Evolutionary conservation across 169 alveolate species (phyloP).

Genomic region (Cystoisospora suis): DNA sequence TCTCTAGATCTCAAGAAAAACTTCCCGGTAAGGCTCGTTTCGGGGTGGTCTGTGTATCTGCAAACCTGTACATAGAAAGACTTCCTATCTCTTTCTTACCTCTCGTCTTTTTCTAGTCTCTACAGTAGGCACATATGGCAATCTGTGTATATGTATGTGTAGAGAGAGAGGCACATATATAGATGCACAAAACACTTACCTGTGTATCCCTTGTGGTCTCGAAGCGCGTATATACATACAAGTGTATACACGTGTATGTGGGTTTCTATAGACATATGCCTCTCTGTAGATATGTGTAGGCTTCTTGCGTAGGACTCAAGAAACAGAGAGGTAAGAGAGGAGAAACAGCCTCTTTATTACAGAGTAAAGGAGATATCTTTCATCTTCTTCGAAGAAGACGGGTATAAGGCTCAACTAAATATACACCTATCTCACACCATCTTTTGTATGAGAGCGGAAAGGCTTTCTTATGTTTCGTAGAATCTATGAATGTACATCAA

Average conservation of each 20-base stretch:
- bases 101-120: neutral
- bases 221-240: neutral
- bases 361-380: too few species aligned
- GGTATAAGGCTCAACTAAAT: neutral
- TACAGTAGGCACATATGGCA: neutral
- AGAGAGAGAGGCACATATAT: neutral
- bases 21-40: too few species aligned
- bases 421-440: too few species aligned
- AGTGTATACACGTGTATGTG: neutral
- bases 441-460: too few species aligned
- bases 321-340: too few species aligned
- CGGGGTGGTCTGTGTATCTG: too few species aligned
- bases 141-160: neutral
- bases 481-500: too few species aligned
- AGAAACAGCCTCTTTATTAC: too few species aligned
- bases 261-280: neutral
- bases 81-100: neutral
- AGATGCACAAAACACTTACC: neutral
- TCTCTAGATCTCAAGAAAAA: too few species aligned
- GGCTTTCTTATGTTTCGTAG: too few species aligned
- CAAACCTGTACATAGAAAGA: too few species aligned
- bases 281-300: neutral
- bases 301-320: neutral
- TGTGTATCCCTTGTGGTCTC: neutral
- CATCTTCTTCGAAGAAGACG: too few species aligned